Evolutionary conservation across 2,329 filamentous ascomycete genomes (phyloP).

Genomic region (Pestalotiopsis sp.): DNA sequence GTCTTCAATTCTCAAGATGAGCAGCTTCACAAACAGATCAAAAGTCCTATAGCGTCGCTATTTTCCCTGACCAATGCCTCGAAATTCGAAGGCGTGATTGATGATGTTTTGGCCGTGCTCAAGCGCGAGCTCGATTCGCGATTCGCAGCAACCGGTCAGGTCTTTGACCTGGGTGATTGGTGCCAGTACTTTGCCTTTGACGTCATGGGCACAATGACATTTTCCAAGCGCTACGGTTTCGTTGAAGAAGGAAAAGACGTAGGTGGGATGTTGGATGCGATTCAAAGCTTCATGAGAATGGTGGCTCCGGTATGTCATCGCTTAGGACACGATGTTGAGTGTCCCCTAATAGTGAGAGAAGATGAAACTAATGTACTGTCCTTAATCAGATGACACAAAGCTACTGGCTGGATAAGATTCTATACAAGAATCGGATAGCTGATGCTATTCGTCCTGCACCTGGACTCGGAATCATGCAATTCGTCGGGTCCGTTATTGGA

Average conservation of each 20-base stretch:
- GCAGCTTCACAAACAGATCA: conserved; percentile 27
- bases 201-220: conserved; percentile 31
- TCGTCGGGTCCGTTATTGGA: conserved; percentile 8
- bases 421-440: conserved; percentile 21
- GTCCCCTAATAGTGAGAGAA: background rate
- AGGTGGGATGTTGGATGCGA: conserved; percentile 22
- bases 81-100: conserved; percentile 22
- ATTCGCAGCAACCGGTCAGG: background rate
- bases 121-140: conserved; percentile 20
- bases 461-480: conserved; percentile 11
- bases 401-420: conserved; percentile 26
- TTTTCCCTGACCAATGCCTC: conserved; percentile 23
- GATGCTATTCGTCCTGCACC: conserved; percentile 10
- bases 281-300: conserved; percentile 23
- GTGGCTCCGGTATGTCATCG: conserved; percentile 20
- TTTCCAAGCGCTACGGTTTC: conserved; percentile 30
- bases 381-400: conserved; percentile 26
- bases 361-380: background rate
- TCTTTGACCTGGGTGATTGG: conserved; percentile 27
- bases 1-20: conserved; percentile 34
- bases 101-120: conserved; percentile 21
- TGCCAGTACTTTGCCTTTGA: conserved; percentile 35
- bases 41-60: conserved; percentile 25
- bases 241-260: conserved; percentile 29
- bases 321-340: background rate